A percentile compares a stretch with the other conserved stretches of the same genome.
Evolutionary conservation across 2,329 filamentous ascomycete species (phyloP).

Genomic region (Penicillium sp.): DNA sequence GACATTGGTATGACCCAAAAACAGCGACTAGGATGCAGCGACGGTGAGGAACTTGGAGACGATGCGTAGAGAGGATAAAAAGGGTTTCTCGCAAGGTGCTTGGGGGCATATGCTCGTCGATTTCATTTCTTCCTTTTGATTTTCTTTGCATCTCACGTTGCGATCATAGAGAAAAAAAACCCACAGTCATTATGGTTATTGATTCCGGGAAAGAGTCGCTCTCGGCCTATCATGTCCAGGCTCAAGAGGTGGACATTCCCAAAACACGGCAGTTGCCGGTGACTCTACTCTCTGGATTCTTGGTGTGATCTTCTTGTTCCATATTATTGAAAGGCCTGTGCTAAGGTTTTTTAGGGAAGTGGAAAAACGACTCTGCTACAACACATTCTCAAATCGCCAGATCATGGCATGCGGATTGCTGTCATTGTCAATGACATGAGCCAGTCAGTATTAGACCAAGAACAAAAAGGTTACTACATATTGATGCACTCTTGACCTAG

Average conservation of each 20-base stretch:
- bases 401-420: conserved; percentile 68
- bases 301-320: conserved; percentile 39
- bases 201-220: conserved; percentile 19
- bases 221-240: conserved; percentile 10
- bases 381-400: conserved; percentile 62
- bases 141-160: background rate
- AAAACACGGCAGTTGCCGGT: conserved; percentile 49
- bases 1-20: conserved; percentile 6
- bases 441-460: too few relatives aligned
- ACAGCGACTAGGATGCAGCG: background rate
- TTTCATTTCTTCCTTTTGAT: background rate
- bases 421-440: conserved; percentile 75
- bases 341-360: conserved; percentile 51
- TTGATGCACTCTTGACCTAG: conserved; percentile 37
- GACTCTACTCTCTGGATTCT: conserved; percentile 61
- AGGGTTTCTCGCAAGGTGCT: conserved; percentile 15
- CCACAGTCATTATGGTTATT: conserved; percentile 21
- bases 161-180: background rate
- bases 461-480: too few relatives aligned
- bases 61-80: conserved; percentile 8
- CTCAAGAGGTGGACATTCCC: conserved; percentile 31
- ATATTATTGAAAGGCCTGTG: background rate
- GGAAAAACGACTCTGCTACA: conserved; percentile 72
- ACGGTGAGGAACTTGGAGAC: conserved; percentile 27
- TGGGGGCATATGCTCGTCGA: background rate